A percentile compares a stretch with the other conserved stretches of the same genome.
Evolutionary conservation across 2,329 filamentous ascomycete genomes (phyloP).

Genomic region (Fusarium aywerte): DNA sequence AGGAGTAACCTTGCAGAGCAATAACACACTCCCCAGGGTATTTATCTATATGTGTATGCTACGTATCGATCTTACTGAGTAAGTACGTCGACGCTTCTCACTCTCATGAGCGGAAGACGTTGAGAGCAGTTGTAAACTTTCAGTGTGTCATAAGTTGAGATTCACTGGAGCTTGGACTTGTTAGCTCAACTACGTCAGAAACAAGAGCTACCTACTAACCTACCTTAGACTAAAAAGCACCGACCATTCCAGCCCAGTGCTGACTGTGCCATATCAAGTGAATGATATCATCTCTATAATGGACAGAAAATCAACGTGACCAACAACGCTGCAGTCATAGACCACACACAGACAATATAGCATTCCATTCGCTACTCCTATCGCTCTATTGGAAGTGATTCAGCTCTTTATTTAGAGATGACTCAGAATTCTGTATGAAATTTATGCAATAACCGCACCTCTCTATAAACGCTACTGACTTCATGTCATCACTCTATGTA

Average conservation of each 20-base stretch:
- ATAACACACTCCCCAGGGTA: not conserved
- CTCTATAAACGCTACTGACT: not conserved
- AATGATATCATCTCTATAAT: slow-evolving; percentile 25
- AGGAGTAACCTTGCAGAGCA: slow-evolving; percentile 12
- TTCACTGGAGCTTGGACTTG: slow-evolving; percentile 1
- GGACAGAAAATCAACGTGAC: not conserved
- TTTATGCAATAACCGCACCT: not conserved
- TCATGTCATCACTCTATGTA: slow-evolving; percentile 7
- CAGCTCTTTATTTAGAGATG: not conserved
- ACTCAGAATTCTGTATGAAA: not conserved
- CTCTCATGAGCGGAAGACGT: not conserved
- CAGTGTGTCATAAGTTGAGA: not conserved
- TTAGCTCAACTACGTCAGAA: slow-evolving; percentile 24
- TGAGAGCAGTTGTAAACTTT: not conserved
- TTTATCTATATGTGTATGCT: not conserved
- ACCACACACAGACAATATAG: not conserved
- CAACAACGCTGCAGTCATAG: not conserved
- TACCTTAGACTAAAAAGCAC: slow-evolving; percentile 12
- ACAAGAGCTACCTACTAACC: too few relatives aligned
- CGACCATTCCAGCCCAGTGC: slow-evolving; percentile 17
- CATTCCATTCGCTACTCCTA: not conserved
- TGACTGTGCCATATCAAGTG: slow-evolving; percentile 9
- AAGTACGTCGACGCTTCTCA: not conserved
- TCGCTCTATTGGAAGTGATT: not conserved
- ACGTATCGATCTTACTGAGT: not conserved